Conservation (phyloP, 768 basidiomycete genomes). For the Agrocybe praecox region DNA sequence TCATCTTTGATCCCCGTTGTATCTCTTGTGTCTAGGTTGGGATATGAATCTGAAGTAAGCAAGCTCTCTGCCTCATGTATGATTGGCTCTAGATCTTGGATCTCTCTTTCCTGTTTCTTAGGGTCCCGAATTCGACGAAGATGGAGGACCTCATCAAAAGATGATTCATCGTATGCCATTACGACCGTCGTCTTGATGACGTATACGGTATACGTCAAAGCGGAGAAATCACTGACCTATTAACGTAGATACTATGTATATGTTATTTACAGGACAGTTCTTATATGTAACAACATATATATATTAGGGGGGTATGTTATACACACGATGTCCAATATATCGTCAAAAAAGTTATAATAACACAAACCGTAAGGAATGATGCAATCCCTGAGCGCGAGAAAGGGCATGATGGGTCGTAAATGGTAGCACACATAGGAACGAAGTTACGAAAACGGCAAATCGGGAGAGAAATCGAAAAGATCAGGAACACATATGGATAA, state of each 20-base stretch:
- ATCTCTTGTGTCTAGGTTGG: slow-evolving; percentile 50
- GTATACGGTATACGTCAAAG: slow-evolving; percentile 8
- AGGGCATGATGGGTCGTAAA: slow-evolving; percentile 36
- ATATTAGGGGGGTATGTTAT: slow-evolving; percentile 21
- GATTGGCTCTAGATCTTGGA: slow-evolving; percentile 25
- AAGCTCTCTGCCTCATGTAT: slow-evolving; percentile 16
- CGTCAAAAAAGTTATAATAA: slow-evolving; percentile 30
- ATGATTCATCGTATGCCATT: slow-evolving; percentile 63
- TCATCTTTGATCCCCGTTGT: slow-evolving; percentile 16
- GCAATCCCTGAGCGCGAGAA: slow-evolving; percentile 6
- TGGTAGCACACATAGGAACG: slow-evolving; percentile 12
- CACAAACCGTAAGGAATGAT: slow-evolving; percentile 7
- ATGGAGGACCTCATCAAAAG: slow-evolving; percentile 84
- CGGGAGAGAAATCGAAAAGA: slow-evolving; percentile 17
- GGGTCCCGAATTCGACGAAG: slow-evolving; percentile 79
- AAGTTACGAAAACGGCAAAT: slow-evolving; percentile 15
- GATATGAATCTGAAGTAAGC: slow-evolving; percentile 67
- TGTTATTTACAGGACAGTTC: slow-evolving; percentile 11
- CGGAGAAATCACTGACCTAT: slow-evolving; percentile 1
- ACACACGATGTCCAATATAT: slow-evolving; percentile 20
- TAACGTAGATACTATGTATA: slow-evolving; percentile 1
- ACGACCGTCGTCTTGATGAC: slow-evolving; percentile 14
- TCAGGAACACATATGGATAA: slow-evolving; percentile 8
- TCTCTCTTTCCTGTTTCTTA: slow-evolving; percentile 30
- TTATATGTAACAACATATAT: slow-evolving; percentile 8